Conservation (phyloP, 2,329 filamentous ascomycete genomes). For the Pestalotiopsis sp. region DNA sequence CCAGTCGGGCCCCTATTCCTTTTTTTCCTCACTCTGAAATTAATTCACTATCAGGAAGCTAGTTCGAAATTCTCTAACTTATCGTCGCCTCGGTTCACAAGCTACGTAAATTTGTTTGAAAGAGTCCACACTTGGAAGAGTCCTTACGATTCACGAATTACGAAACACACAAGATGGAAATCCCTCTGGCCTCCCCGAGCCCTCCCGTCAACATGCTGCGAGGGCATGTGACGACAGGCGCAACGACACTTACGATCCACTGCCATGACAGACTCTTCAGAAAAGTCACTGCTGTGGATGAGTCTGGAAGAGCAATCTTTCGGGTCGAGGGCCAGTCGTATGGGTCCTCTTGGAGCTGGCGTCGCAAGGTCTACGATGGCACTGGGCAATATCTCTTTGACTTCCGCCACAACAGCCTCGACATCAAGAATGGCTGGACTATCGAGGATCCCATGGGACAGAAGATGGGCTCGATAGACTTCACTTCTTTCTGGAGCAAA, state of each 20-base stretch:
- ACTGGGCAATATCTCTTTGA: conserved; percentile 16
- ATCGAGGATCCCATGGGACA: conserved; percentile 16
- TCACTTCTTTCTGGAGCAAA: conserved; percentile 14
- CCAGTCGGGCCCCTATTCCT: not conserved
- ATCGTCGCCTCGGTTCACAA: not conserved
- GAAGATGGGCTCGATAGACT: conserved; percentile 18
- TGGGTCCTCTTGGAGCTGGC: conserved; percentile 22
- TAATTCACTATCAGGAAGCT: not conserved
- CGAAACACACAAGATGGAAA: conserved; percentile 13
- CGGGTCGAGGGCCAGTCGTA: conserved; percentile 16
- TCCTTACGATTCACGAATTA: not conserved
- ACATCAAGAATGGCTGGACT: conserved; percentile 22
- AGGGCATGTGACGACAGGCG: conserved; percentile 4
- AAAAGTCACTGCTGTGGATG: conserved; percentile 12
- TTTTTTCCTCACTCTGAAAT: not conserved
- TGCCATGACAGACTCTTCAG: conserved; percentile 18
- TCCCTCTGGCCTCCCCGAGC: conserved; percentile 12
- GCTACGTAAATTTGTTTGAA: not conserved
- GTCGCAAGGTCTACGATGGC: conserved; percentile 20
- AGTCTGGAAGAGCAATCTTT: conserved; percentile 12
- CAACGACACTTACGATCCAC: conserved; percentile 11
- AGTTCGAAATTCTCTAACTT: not conserved
- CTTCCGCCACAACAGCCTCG: conserved; percentile 21
- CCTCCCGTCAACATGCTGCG: conserved; percentile 15
- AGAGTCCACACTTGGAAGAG: not conserved